Conservation (phyloP, 2,329 filamentous ascomycete species). For the Venturia aucupariae region DNA sequence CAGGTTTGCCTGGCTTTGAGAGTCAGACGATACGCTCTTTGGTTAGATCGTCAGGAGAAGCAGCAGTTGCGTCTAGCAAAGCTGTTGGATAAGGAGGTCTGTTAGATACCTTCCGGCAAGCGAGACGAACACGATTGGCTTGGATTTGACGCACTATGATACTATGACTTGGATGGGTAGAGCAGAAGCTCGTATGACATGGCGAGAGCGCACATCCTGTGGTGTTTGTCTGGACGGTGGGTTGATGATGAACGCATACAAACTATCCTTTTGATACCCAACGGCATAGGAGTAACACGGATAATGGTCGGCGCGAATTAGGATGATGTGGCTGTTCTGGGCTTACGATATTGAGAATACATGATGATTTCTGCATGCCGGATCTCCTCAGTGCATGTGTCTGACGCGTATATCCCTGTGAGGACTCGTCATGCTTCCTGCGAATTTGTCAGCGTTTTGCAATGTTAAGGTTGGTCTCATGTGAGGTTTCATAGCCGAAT, state of each 20-base stretch:
- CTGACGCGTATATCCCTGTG: neutral
- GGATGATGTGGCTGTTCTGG: conserved; percentile 2
- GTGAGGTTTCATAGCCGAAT: too few relatives aligned
- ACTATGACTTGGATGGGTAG: neutral
- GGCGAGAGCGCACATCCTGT: neutral
- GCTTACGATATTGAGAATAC: neutral
- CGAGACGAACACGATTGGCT: neutral
- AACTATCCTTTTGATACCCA: conserved; percentile 3
- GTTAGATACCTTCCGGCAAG: neutral
- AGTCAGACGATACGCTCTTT: conserved; percentile 11
- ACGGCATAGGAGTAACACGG: conserved; percentile 5
- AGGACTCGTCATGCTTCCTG: neutral
- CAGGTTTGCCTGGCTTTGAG: conserved; percentile 9
- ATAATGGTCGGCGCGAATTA: neutral
- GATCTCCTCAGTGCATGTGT: neutral
- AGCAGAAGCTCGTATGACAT: neutral
- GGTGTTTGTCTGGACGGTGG: neutral
- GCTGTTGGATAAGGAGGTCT: neutral
- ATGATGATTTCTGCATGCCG: neutral
- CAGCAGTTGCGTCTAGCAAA: neutral
- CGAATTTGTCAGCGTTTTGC: neutral
- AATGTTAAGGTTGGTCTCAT: too few relatives aligned
- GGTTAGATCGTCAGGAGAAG: conserved; percentile 8
- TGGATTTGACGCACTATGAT: neutral
- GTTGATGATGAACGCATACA: neutral